Percentiles rank a stretch among this genome's conserved stretches.
These are phyloP conservation scores for Penicillium sp. DNA, from an alignment of 2,329 filamentous ascomycete species.

Conservation along the genomic window DNA sequence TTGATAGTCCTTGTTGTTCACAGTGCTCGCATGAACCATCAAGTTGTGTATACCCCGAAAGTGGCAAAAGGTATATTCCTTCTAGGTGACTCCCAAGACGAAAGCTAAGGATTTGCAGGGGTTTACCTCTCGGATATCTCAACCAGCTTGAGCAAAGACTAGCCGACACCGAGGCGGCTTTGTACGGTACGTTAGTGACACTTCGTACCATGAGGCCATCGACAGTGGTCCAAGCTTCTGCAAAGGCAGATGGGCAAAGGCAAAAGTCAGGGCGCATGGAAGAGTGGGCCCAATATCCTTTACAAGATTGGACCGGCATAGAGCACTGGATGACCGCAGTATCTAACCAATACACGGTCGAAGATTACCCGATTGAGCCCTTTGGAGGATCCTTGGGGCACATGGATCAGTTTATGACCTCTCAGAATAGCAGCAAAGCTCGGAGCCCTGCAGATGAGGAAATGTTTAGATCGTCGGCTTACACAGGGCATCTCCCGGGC, in stretches of 20 bases:
- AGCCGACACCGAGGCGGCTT: conserved; percentile 22
- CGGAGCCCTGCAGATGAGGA: background rate
- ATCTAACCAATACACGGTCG: conserved; percentile 16
- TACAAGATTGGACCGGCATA: conserved; percentile 18
- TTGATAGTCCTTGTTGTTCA: conserved; percentile 18
- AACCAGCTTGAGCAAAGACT: conserved; percentile 25
- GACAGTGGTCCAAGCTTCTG: conserved; percentile 2
- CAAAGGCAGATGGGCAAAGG: conserved; percentile 10
- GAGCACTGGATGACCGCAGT: conserved; percentile 17
- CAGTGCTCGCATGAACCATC: conserved; percentile 19
- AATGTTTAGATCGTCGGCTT: background rate
- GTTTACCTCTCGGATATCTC: conserved; percentile 23
- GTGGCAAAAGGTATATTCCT: conserved; percentile 18
- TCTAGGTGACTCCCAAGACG: background rate
- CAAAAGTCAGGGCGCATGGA: conserved; percentile 22
- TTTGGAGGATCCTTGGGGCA: background rate
- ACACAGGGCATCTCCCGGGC: background rate
- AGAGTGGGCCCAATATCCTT: conserved; percentile 22
- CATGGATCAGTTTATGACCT: background rate
- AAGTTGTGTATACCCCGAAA: conserved; percentile 23
- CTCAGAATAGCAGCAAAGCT: background rate
- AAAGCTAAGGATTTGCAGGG: conserved; percentile 10
- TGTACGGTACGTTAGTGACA: conserved; percentile 20
- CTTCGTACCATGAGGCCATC: conserved; percentile 12
- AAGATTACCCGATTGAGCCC: background rate